Base-by-base conservation (phyloP, 148 eudicot genomes). In the Persicaria maculosa region DNA sequence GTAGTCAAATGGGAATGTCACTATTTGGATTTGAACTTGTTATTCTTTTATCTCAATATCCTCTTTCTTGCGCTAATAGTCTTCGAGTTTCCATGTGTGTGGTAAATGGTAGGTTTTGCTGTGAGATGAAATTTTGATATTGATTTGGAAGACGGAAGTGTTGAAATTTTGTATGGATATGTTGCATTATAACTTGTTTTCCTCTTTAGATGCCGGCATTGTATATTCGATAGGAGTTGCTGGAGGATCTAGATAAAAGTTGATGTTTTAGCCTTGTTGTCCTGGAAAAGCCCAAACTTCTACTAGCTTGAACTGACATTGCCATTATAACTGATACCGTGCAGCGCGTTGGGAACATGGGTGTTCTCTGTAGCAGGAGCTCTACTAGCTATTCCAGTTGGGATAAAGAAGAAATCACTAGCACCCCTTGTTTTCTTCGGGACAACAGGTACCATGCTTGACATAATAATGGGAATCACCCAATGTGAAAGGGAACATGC, bases 341-440 rank as follows among this genome's bases (percentile, higher is more conserved):
- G 71, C 87, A 94, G 98, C 74, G 98, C 98, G 61, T 76, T 94
- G 68, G 98, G 97, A 46, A 94, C 97, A 11, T 94, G 98, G 98
- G 90, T 91, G n/a, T 94, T 94, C 87, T 94, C 98, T 7, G 96
- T 94, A 47, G 86, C 88, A 69, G 98, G 98, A 74, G 98, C 98
- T 81, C 78, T 94, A 87, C 76, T 90, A 44, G 97, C 98, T 0
- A 94, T 94, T 68, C 98, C 98, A 12, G 93, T 94, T 19, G 97
- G 97, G 46, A 91, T 91, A 74, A 94, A 81, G 81, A 86, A 81
- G 62, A 91, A 91, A 80, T 94, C 97, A 1, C 74, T 94, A 82
- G 97, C 90, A 4, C 98, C 98, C 48, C 96, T 94, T 4, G 97
- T 94, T 45, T 94, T 94, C 88, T 91, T 91, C 36, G 98, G 98